Base-by-base conservation (phyloP, 2,329 filamentous ascomycete genomes). In the Cryphonectria radicalis region DNA sequence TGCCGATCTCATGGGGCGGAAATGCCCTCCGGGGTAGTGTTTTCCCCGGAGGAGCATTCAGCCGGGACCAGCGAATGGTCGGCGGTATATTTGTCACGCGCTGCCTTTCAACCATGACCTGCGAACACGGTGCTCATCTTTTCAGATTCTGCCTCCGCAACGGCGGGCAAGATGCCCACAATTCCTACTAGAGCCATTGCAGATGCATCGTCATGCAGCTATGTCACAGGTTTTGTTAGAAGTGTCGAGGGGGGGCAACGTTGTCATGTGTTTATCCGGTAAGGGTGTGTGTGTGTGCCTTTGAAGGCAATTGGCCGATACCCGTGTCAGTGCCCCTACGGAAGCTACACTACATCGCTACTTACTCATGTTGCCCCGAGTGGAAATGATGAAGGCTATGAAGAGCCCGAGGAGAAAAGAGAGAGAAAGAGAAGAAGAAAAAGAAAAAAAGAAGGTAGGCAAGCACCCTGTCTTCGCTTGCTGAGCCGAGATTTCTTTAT, bases 41-140 rank as follows among this genome's bases (percentile, higher is more conserved):
- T 67, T 19, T 67, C 50, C 65, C 65, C 53, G 65, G 50, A 40
- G 50, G 42, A 67, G 37, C 53, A 13, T 66, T 66, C 64, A 67
- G 37, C 65, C 65, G 50, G 65, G 14, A 40, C 64, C 22, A 57
- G 46, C 64, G 32, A 66, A 66, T 66, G 17, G 50, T n/a, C 32
- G 50, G 43, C 46, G 50, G 64, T 66, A 66, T 57, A 66, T 66
- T 55, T 57, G 43, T 66, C 35, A 66, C 25, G n/a, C 64, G 43
- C 63, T 42, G 63, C 42, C 28, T 19, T 35, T 50, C 14, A 40
- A 46, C 35, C 13, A 14, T 32, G 25, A 32, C 17, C 35, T 43
- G 6, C 8, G 22, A 65, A 32, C 1, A 43, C 8, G 42, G 32
- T 25, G 8, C 43, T 65, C 19, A 22, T 42, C n/a, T 62, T 62